These are phyloP conservation scores for Scheffersomyces coipomensis DNA, from an alignment of 805 yeast genomes.

Conservation along the genomic window DNA sequence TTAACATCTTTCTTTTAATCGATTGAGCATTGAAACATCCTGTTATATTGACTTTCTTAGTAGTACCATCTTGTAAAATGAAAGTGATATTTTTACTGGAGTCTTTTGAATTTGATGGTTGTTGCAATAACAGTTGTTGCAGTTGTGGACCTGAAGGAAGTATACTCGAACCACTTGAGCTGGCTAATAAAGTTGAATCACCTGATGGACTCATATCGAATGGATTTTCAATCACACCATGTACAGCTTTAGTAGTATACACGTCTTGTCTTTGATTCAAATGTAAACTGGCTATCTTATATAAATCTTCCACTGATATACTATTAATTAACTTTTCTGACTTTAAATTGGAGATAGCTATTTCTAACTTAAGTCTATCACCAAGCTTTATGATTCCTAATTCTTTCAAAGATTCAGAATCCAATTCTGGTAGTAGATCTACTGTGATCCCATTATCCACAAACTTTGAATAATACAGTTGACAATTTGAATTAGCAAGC, in stretches of 20 bases:
- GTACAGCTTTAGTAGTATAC: neutral
- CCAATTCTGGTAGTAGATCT: constrained; percentile 60
- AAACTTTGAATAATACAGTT: constrained; percentile 30
- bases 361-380: constrained; percentile 70
- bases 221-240: neutral
- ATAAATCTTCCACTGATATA: constrained; percentile 25
- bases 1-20: constrained; percentile 67
- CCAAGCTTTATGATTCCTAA: constrained; percentile 79
- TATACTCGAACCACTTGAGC: neutral
- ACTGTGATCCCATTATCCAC: constrained; percentile 53
- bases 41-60: constrained; percentile 64
- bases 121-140: neutral
- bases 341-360: constrained; percentile 51
- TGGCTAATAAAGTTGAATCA: constrained; percentile 7
- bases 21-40: constrained; percentile 82
- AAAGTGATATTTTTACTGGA: constrained; percentile 52
- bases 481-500: constrained; percentile 35
- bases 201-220: constrained; percentile 1
- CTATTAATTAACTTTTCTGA: constrained; percentile 22
- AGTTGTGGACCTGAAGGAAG: constrained; percentile 5
- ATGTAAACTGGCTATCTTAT: constrained; percentile 14
- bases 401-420: constrained; percentile 62
- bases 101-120: constrained; percentile 12
- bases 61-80: constrained; percentile 71
- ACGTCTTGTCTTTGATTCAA: constrained; percentile 3